These are phyloP conservation scores for Ceratocystiopsis brevicomis DNA, from an alignment of 2,329 filamentous ascomycete species.

Conservation along the genomic window DNA sequence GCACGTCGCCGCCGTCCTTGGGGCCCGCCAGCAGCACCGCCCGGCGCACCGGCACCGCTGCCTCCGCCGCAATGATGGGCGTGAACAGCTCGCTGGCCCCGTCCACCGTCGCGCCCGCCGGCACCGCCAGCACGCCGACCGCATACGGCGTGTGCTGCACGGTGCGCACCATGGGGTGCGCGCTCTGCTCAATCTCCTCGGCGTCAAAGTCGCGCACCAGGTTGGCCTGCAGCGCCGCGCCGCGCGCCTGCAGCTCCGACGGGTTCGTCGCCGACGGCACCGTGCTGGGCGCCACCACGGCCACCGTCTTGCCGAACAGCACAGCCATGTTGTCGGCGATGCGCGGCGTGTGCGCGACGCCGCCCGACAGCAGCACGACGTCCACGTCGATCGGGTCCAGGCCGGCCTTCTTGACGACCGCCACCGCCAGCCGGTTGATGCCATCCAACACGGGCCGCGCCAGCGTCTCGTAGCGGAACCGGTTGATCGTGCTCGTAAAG, in stretches of 20 bases:
- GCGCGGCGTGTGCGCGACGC: constrained; percentile 83
- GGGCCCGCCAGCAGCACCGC: constrained; percentile 61
- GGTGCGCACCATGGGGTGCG: constrained; percentile 84
- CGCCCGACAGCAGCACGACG: constrained; percentile 84
- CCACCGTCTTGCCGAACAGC: constrained; percentile 66
- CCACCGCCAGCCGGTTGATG: constrained; percentile 69
- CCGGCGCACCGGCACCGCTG: constrained; percentile 73
- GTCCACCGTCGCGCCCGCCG: constrained; percentile 33
- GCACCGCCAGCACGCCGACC: constrained; percentile 61
- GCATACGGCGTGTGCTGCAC: constrained; percentile 79
- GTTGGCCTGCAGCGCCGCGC: constrained; percentile 87
- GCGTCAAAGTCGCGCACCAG: constrained; percentile 88
- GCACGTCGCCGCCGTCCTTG: constrained; percentile 67
- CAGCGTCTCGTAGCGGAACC: constrained; percentile 79
- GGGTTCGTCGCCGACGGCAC: constrained; percentile 69
- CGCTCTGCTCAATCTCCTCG: constrained; percentile 87
- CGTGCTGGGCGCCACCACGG: constrained; percentile 68
- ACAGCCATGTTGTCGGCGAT: constrained; percentile 62
- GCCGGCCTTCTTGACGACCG: constrained; percentile 76
- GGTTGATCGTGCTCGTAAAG: constrained; percentile 82
- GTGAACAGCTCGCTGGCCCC: constrained; percentile 56
- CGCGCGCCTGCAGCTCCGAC: constrained; percentile 71
- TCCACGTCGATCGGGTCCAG: constrained; percentile 85
- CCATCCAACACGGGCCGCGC: constrained; percentile 71
- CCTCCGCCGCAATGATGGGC: constrained; percentile 68